Conservation (phyloP, 129 eudicot species). For the Solidago caesia region DNA sequence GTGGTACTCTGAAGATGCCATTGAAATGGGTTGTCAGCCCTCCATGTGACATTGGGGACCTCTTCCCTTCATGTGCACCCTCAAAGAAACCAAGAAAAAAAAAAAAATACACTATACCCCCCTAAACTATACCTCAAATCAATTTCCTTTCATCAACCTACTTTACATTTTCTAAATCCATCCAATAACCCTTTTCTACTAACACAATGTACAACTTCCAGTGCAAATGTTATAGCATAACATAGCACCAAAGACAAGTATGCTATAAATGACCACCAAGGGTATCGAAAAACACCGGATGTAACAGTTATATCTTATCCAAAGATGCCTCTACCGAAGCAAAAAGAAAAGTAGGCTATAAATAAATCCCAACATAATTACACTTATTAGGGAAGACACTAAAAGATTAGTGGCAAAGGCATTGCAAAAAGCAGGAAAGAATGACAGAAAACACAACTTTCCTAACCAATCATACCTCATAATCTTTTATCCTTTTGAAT, state of each 20-base stretch:
- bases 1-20: constrained; percentile 50
- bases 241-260: no score
- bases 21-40: constrained; percentile 61
- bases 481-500: constrained; percentile 20
- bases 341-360: no score
- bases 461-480: constrained; percentile 12
- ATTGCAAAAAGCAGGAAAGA: not conserved
- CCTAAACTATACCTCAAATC: constrained; percentile 43
- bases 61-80: constrained; percentile 51
- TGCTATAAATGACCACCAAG: no score
- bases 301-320: no score
- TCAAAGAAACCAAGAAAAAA: constrained; percentile 42
- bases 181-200: constrained; percentile 11
- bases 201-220: constrained; percentile 17
- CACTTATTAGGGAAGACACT: no score
- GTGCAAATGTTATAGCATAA: constrained; percentile 11
- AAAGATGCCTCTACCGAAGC: no score
- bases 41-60: constrained; percentile 85
- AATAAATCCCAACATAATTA: no score
- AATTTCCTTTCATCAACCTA: constrained; percentile 34
- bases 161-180: constrained; percentile 15
- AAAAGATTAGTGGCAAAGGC: no score
- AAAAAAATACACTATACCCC: constrained; percentile 47
- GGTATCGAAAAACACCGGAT: no score
- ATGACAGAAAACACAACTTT: constrained; percentile 21